Evolutionary conservation across 148 eudicot genomes (phyloP).

Genomic region (Rhododendron williamsianum): DNA sequence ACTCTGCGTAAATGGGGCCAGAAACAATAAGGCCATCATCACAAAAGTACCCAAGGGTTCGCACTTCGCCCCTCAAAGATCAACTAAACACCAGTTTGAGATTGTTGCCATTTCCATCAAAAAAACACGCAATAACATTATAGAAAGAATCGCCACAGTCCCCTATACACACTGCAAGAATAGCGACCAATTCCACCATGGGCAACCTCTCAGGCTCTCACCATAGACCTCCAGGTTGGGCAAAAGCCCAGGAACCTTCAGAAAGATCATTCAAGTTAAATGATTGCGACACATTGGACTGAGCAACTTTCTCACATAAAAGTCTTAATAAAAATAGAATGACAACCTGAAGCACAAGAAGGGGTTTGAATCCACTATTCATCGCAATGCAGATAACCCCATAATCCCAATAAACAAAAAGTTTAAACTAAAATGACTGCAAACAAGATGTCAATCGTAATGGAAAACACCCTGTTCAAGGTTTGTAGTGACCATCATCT

Average conservation of each 20-base stretch:
- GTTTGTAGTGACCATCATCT: neutral
- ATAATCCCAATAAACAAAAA: neutral
- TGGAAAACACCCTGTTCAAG: neutral
- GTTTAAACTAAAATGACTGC: neutral
- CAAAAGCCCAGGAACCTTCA: slow-evolving; percentile 84
- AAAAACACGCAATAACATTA: slow-evolving; percentile 65
- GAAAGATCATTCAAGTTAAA: slow-evolving; percentile 73
- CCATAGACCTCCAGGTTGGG: slow-evolving; percentile 85
- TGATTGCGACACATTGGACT: slow-evolving; percentile 37
- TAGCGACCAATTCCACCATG: slow-evolving; percentile 77
- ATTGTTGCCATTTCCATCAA: slow-evolving; percentile 65
- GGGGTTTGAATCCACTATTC: neutral
- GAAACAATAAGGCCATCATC: slow-evolving; percentile 83
- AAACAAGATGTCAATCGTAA: neutral
- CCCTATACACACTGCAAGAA: slow-evolving; percentile 68
- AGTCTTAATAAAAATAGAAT: slow-evolving; percentile 9
- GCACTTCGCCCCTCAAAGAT: slow-evolving; percentile 65
- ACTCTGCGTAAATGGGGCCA: slow-evolving; percentile 86
- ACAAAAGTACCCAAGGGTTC: slow-evolving; percentile 63
- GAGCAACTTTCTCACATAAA: slow-evolving; percentile 34
- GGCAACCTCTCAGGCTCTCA: slow-evolving; percentile 54
- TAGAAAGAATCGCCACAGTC: slow-evolving; percentile 75
- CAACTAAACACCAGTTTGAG: slow-evolving; percentile 86
- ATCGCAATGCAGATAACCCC: neutral
- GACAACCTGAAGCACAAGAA: neutral